Evolutionary conservation across 768 basidiomycete genomes (phyloP), one percentile per base, ranked within the genome.

Genomic region (Mrakia gelida): DNA sequence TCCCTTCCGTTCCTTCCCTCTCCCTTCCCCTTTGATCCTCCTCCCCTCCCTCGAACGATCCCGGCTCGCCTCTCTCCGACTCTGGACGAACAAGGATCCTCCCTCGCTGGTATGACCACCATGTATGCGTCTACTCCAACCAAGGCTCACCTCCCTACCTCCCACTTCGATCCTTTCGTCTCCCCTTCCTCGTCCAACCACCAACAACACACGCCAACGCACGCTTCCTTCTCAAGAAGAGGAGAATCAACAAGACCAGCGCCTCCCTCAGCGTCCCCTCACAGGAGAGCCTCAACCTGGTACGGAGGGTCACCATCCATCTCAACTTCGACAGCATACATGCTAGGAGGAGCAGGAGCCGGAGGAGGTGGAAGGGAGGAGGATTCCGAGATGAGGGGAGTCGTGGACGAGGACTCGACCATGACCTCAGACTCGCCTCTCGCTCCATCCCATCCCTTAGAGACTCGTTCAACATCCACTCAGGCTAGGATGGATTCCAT

Each of bases 101-200:
- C 49, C 49, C 15, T 11, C 21, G 59, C 16, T 32, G 34, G 3
- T 21, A 77, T 72, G 71, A 71, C 26, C n/a, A 59, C 70, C 41
- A 71, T 77, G 56, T 71, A 61, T 30, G 59, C 70, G 21, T 71
- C 76, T 16, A 77, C 76, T 15, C 76, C 76, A 11, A 68, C 76
- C 56, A 77, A 77, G 67, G 10, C 70, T 15, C 59, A 70, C 5
- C 70, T 77, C 54, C 68, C 75, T 9, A 11, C 52, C 3, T 61
- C 70, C 59, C 32, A 23, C 41, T 63, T 59, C 59, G 76, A 77
- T 16, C 70, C 76, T 13, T 72, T 62, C 76, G 54, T 28, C 18
- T 77, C 76, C 38, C 76, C 65, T 63, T 68, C 75, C 10, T 45
- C 75, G 2, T 52, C 72, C 30, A 26, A 61, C 61, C 16, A 38